phyloP scores from a whole-genome alignment of 1,284 basidiomycete genomes.

The Pseudozyma pruni region DNA sequence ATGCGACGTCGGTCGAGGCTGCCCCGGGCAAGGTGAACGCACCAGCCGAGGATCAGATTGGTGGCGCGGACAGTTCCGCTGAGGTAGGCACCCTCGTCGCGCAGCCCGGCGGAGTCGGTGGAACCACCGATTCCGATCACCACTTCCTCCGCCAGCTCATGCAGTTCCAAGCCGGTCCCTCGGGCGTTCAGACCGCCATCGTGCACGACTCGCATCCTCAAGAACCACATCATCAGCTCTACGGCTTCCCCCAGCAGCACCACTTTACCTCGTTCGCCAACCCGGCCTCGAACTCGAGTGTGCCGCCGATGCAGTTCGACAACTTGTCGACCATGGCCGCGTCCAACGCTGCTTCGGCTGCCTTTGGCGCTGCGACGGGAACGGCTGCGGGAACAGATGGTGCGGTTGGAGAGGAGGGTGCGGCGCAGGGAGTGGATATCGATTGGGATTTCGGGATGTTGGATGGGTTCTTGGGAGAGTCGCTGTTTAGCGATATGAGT shows the following conservation, averaged over 20 bases:
- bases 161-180: slow-evolving; percentile 51
- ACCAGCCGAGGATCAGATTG: background rate
- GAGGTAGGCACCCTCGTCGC: background rate
- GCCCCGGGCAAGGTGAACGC: background rate
- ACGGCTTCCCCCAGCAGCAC: slow-evolving; percentile 1
- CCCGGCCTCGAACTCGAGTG: background rate
- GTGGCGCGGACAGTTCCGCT: background rate
- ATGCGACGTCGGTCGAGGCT: background rate
- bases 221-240: background rate
- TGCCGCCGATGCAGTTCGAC: background rate
- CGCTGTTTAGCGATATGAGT: slow-evolving; percentile 51
- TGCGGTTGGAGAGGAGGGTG: background rate
- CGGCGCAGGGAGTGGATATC: slow-evolving; percentile 10
- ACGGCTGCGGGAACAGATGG: background rate
- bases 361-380: background rate
- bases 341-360: slow-evolving; percentile 5
- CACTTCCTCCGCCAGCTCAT: slow-evolving; percentile 38
- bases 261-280: background rate
- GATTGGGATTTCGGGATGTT: slow-evolving; percentile 49
- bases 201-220: slow-evolving; percentile 11
- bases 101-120: background rate
- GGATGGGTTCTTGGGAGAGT: slow-evolving; percentile 42
- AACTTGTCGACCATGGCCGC: background rate
- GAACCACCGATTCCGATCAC: slow-evolving; percentile 13
- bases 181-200: slow-evolving; percentile 42